phyloP scores from a whole-genome alignment of 768 basidiomycete species.

The Zangia roseola region DNA sequence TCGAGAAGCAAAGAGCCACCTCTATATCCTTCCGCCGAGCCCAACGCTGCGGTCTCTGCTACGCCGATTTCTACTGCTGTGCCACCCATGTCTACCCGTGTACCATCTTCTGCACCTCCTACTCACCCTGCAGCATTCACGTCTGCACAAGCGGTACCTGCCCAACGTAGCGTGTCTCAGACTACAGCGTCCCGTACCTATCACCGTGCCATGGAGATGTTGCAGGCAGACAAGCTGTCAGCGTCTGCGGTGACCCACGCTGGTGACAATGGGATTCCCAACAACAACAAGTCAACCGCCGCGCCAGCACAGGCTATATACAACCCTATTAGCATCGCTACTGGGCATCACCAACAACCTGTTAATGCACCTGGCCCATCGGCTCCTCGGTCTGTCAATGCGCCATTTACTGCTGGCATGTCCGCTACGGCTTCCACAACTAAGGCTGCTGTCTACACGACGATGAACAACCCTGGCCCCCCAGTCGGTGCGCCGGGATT shows the following conservation, averaged over 20 bases:
- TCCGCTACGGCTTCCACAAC: constrained; percentile 4
- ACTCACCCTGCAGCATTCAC: constrained; percentile 14
- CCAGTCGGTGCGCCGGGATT: constrained; percentile 6
- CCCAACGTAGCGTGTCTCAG: constrained; percentile 22
- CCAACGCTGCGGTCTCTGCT: not conserved
- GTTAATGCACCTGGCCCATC: constrained; percentile 3
- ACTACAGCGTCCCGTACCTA: constrained; percentile 19
- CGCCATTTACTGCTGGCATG: not conserved
- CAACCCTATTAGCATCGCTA: not conserved
- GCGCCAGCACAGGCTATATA: constrained; percentile 5
- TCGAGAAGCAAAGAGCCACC: constrained; percentile 19
- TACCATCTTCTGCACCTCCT: constrained; percentile 23
- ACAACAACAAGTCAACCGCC: constrained; percentile 13
- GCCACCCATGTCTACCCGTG: constrained; percentile 13
- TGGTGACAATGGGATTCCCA: not conserved
- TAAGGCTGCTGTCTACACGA: constrained; percentile 7
- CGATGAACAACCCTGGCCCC: constrained; percentile 4
- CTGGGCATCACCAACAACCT: constrained; percentile 15
- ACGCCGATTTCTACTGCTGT: constrained; percentile 9
- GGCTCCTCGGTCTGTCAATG: constrained; percentile 11
- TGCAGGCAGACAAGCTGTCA: constrained; percentile 20
- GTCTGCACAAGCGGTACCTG: constrained; percentile 5
- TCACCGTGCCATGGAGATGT: constrained; percentile 25
- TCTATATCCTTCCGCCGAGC: constrained; percentile 13
- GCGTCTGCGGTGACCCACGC: constrained; percentile 1